A percentile compares a stretch with the other conserved stretches of the same genome.
phyloP scores from a whole-genome alignment of 2,329 filamentous ascomycete genomes.

The Dactylonectria estremocensis region DNA sequence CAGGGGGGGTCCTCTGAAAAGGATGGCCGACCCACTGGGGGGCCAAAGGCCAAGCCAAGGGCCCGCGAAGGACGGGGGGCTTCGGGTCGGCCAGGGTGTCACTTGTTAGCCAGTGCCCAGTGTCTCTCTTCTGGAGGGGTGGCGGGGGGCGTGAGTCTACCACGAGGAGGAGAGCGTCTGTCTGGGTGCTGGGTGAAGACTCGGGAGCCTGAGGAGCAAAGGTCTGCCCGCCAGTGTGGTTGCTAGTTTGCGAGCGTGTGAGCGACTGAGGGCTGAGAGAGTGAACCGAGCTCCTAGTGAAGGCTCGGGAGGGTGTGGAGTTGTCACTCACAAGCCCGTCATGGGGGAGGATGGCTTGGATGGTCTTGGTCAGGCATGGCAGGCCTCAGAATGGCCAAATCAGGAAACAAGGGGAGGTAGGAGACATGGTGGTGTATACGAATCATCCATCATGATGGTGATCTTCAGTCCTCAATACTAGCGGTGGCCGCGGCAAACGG shows the following conservation, averaged over 20 bases:
- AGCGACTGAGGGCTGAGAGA: constrained; percentile 22
- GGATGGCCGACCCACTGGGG: constrained; percentile 40
- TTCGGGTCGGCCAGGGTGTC: constrained; percentile 36
- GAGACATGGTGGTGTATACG: constrained; percentile 25
- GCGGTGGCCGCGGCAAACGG: constrained; percentile 28
- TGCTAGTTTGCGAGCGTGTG: constrained; percentile 26
- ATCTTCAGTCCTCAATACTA: constrained; percentile 27
- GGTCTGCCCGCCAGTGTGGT: constrained; percentile 1
- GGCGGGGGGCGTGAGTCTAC: constrained; percentile 7
- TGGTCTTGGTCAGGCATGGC: constrained; percentile 46
- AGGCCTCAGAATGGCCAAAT: constrained; percentile 44
- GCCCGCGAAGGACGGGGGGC: constrained; percentile 30
- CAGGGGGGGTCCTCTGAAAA: constrained; percentile 42
- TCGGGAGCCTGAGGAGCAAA: not conserved
- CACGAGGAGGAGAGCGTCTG: constrained; percentile 9
- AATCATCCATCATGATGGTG: constrained; percentile 22
- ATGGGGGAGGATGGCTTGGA: constrained; percentile 20
- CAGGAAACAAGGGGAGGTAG: constrained; percentile 36
- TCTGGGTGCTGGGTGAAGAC: constrained; percentile 1
- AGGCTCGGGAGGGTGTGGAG: constrained; percentile 45
- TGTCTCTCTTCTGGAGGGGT: constrained; percentile 17
- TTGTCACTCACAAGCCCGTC: constrained; percentile 37
- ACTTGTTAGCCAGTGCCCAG: constrained; percentile 26
- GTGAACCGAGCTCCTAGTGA: constrained; percentile 33
- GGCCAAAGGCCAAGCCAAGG: constrained; percentile 38